phyloP scores from a whole-genome alignment of 768 basidiomycete genomes.

The Hericium coralloides region DNA sequence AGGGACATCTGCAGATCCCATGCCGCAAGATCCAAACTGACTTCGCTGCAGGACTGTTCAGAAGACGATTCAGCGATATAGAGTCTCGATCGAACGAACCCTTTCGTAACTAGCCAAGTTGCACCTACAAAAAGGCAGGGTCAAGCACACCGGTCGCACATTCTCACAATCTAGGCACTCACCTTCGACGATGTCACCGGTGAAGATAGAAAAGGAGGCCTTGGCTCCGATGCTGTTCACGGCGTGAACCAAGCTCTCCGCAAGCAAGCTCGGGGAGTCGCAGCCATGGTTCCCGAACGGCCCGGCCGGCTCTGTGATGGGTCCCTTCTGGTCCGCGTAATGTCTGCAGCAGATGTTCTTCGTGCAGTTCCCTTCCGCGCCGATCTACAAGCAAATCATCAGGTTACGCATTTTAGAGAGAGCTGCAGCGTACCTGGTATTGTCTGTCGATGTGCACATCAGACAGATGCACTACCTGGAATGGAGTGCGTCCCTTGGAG shows the following conservation, averaged over 20 bases:
- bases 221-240: not conserved
- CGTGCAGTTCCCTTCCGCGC: slow-evolving; percentile 1
- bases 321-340: not conserved
- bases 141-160: not conserved
- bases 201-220: slow-evolving; percentile 47
- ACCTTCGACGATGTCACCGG: slow-evolving; percentile 60
- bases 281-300: not conserved
- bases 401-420: not conserved
- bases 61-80: not conserved
- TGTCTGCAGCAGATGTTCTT: slow-evolving; percentile 1
- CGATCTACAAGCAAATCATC: not conserved
- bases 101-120: slow-evolving; percentile 39
- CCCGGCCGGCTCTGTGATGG: not conserved
- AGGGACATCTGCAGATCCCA: slow-evolving; percentile 39
- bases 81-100: slow-evolving; percentile 20
- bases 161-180: not conserved
- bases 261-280: not conserved
- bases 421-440: not conserved
- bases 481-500: not conserved
- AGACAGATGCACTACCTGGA: slow-evolving; percentile 3
- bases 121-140: slow-evolving; percentile 26
- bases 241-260: not conserved
- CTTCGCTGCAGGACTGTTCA: not conserved
- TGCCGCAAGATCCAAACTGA: slow-evolving; percentile 33
- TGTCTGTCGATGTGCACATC: slow-evolving; percentile 1